These are phyloP conservation scores for Coprinellus micaceus DNA, from an alignment of 768 basidiomycete species.

Conservation along the genomic window DNA sequence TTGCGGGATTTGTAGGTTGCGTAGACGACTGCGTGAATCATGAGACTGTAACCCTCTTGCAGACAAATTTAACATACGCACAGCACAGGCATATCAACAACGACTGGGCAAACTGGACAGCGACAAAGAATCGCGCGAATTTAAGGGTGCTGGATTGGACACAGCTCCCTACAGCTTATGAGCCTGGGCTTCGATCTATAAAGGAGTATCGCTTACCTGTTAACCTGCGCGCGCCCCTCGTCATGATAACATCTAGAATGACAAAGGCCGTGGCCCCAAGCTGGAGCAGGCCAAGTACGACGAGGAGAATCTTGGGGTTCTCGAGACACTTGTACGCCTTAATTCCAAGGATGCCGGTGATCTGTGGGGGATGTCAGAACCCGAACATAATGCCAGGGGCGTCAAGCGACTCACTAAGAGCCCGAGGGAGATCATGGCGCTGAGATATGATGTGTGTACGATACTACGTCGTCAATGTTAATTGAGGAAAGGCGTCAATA, in stretches of 20 bases:
- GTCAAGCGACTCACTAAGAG: constrained; percentile 30
- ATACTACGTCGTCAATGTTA: constrained; percentile 23
- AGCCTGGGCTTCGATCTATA: background rate
- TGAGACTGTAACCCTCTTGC: background rate
- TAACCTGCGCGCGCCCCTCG: constrained; percentile 39
- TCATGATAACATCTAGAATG: constrained; percentile 36
- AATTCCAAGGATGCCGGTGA: constrained; percentile 59
- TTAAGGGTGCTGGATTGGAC: constrained; percentile 29
- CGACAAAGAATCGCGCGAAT: constrained; percentile 40
- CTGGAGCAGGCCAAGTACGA: constrained; percentile 40
- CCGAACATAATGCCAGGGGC: background rate
- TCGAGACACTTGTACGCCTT: constrained; percentile 67
- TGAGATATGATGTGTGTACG: constrained; percentile 32
- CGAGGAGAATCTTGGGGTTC: constrained; percentile 51
- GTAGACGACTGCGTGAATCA: constrained; percentile 35
- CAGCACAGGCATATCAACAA: constrained; percentile 61
- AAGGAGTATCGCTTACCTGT: constrained; percentile 35
- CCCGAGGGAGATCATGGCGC: constrained; percentile 35
- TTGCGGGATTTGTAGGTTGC: constrained; percentile 53
- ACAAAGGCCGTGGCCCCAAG: constrained; percentile 39
- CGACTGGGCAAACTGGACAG: constrained; percentile 50
- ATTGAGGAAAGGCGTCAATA: background rate
- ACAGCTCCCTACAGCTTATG: constrained; percentile 43
- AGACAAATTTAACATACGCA: constrained; percentile 28
- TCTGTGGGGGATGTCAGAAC: constrained; percentile 28